A percentile compares a stretch with the other conserved stretches of the same genome.
Evolutionary conservation across 2,329 filamentous ascomycete species (phyloP).

Genomic region (Arthrobotrys pseudoclavata): DNA sequence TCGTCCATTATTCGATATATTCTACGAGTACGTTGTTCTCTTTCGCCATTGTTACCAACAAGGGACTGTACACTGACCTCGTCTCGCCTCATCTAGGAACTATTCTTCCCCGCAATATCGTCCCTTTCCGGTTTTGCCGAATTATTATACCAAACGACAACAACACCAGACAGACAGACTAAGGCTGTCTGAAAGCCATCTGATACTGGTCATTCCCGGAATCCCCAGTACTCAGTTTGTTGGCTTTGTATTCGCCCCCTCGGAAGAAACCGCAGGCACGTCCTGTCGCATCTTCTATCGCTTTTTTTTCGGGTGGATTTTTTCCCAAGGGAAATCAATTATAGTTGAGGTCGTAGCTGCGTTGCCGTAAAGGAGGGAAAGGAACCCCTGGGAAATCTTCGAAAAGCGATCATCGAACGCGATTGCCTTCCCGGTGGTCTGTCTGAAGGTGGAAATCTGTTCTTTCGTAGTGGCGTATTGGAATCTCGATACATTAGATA

Average conservation of each 20-base stretch:
- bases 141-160: background rate
- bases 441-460: constrained; percentile 32
- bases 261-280: background rate
- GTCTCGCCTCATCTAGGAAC: background rate
- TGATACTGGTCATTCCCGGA: background rate
- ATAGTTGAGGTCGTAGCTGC: constrained; percentile 18
- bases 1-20: background rate
- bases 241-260: background rate
- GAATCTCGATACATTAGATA: constrained; percentile 58
- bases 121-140: background rate
- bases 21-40: background rate
- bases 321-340: constrained; percentile 16
- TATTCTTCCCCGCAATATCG: background rate
- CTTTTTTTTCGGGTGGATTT: constrained; percentile 2
- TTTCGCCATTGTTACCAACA: background rate
- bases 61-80: background rate
- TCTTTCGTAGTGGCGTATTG: constrained; percentile 57
- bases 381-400: background rate
- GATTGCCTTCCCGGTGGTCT: constrained; percentile 18
- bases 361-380: constrained; percentile 28
- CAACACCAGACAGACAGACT: background rate
- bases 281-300: constrained; percentile 14
- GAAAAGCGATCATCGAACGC: constrained; percentile 2
- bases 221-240: background rate
- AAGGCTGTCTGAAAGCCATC: background rate